Evolutionary conservation across 805 yeast species (phyloP), one percentile per base, ranked within the genome.

Genomic region (Metschnikowia gelsemii): DNA sequence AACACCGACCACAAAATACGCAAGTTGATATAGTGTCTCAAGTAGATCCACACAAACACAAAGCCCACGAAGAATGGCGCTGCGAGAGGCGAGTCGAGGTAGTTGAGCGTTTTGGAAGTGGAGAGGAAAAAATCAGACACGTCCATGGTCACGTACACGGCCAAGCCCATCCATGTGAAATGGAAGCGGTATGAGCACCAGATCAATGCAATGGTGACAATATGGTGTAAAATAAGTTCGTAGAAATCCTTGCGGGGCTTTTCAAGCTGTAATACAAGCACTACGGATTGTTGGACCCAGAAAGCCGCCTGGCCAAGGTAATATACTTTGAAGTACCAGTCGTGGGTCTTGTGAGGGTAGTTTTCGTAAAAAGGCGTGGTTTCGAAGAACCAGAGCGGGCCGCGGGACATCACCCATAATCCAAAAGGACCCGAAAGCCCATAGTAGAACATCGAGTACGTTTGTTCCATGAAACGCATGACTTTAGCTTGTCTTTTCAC

Each of bases 201-300:
- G 55, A 93, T 89, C 53, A 93, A 76, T 3, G 88, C 78, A 61
- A 93, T 80, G 19, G 99, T 93, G 49, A 93, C 81, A 48, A 93
- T 76, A 62, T 93, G 99, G 64, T 93, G 99, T 63, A 87, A 81
- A 28, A 91, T 87, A 46, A 93, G 76, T 65, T 93, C 99, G 54
- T 81, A 70, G 66, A 82, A 90, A 63, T 93, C 99, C 64, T 89
- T 90, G 64, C 99, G 78, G 43, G 96, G 98, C 62, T 87, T 87
- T 65, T 93, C 99, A 46, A 93, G 74, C 63, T 85, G 96, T 49
- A 93, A 72, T 33, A 80, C 67, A 49, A 93, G 72, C 23, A 93
- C 85, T 29, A 86, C 80, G 1, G 95, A 82, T 67, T 93, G 99
- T 69, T 93, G 99, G 17, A 89, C 81, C 99, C 99, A 93, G 64